phyloP scores from a whole-genome alignment of 1,284 basidiomycete species.

The Sphagnurus paluster region DNA sequence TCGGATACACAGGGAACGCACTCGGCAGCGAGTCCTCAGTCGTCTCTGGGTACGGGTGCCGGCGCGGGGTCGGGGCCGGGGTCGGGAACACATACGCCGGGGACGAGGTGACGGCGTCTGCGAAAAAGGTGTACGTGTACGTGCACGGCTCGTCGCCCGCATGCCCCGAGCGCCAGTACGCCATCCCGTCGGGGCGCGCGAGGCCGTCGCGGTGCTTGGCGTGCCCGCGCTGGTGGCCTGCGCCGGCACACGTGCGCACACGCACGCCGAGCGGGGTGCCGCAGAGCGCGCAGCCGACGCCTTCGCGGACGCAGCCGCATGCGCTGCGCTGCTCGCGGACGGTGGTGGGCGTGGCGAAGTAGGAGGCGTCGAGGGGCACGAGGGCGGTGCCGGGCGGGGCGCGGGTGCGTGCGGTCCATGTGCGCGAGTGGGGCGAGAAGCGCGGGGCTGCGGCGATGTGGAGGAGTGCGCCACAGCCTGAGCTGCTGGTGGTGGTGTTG shows the following conservation, averaged over 20 bases:
- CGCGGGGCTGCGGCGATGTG: conserved; percentile 55
- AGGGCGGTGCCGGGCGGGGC: conserved; percentile 53
- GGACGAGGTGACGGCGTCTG: conserved; percentile 38
- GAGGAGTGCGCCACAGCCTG: conserved; percentile 61
- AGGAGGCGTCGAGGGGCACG: conserved; percentile 49
- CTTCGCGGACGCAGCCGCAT: conserved; percentile 65
- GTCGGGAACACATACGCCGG: background rate
- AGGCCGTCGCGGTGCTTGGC: conserved; percentile 2
- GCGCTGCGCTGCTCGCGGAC: conserved; percentile 44
- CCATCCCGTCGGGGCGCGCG: conserved; percentile 42
- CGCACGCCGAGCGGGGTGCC: conserved; percentile 65
- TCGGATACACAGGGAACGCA: too few species aligned
- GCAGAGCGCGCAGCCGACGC: conserved; percentile 62
- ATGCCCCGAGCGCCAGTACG: conserved; percentile 37
- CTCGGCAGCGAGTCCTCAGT: too few species aligned
- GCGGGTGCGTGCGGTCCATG: conserved; percentile 55
- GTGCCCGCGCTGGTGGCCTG: conserved; percentile 45
- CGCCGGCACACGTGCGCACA: conserved; percentile 60
- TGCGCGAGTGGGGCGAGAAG: conserved; percentile 17
- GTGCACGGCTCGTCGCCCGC: conserved; percentile 16
- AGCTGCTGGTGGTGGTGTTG: conserved; percentile 16
- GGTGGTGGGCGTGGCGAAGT: conserved; percentile 45
- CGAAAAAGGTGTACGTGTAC: conserved; percentile 50
- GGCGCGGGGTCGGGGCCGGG: conserved; percentile 6
- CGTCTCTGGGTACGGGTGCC: conserved; percentile 13